Base-by-base conservation (phyloP, 441 rosid species). In the Pelargonium citronellum region DNA sequence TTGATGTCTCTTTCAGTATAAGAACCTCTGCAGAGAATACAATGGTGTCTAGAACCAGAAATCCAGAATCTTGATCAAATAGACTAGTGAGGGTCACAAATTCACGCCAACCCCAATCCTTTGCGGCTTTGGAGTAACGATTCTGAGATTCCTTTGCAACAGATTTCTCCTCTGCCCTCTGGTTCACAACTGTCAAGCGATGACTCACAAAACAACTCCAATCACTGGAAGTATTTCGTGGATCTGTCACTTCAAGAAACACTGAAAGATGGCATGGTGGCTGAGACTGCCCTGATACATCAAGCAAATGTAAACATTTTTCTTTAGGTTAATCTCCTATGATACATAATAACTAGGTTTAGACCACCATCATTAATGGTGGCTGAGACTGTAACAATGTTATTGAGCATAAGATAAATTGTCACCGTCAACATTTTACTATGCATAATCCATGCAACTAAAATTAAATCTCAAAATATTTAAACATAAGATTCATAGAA, bases 181-280 rank as follows among this genome's bases (percentile, higher is more conserved):
- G 96, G 84, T 95, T 95, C 78, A 92, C 90, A 82, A 95, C 98
- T 53, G 98, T 92, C 74, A 95, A 77, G 8, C 96, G 88, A 82
- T 92, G 99, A 78, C 98, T 95, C 75, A 95, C 99, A 87, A 95
- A 95, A 82, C 99, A 95, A 75, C 98, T 95, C 99, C 99, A 95
- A 69, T 95, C 98, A 71, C 78, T 84, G 66, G 89, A 86, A 76
- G 96, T 87, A 81, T 84, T 91, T 72, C 98, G 85, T 27, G 97
- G 89, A 86, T 95, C 99, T 1, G 98, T 92, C 69, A 95, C 99
- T 86, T 95, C 98, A 73, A 95, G 99, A 83, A 92, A 95, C 69
- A 95, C 99, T 11, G 99, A 95, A 79, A 95, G 92, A 86, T 95
- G 99, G 81, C 98, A 91, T 69, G 99, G 98, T 80, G 99, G 99